A percentile compares a stretch with the other conserved stretches of the same genome.
phyloP scores from a whole-genome alignment of 495 filamentous ascomycete species.

The Penicillium turbatum region DNA sequence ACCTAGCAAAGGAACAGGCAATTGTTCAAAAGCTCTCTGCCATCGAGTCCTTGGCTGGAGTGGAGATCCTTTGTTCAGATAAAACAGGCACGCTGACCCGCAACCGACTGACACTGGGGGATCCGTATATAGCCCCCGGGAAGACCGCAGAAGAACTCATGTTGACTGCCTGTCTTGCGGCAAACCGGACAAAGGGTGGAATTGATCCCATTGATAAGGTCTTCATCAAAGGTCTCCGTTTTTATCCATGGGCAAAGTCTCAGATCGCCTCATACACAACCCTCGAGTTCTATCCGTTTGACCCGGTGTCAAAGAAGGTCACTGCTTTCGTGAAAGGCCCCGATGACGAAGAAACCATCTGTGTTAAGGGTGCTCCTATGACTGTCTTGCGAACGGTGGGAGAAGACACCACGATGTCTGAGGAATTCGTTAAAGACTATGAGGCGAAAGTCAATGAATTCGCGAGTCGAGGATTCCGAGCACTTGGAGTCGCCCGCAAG shows the following conservation, averaged over 20 bases:
- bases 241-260: constrained; percentile 73
- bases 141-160: constrained; percentile 81
- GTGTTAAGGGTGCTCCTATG: constrained; percentile 87
- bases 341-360: constrained; percentile 74
- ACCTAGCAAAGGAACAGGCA: constrained; percentile 84
- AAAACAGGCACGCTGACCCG: constrained; percentile 85
- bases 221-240: constrained; percentile 77
- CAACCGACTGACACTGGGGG: constrained; percentile 82
- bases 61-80: constrained; percentile 93
- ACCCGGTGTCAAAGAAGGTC: constrained; percentile 93
- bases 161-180: constrained; percentile 85
- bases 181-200: constrained; percentile 90
- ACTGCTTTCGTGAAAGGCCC: constrained; percentile 76
- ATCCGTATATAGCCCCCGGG: constrained; percentile 77
- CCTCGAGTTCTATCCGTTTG: constrained; percentile 80
- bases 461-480: constrained; percentile 86
- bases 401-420: constrained; percentile 66
- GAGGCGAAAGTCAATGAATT: constrained; percentile 89
- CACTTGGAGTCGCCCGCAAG: constrained; percentile 87
- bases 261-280: constrained; percentile 73
- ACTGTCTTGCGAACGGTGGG: constrained; percentile 79
- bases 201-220: constrained; percentile 94
- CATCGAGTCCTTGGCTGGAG: constrained; percentile 90
- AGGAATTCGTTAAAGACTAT: constrained; percentile 71
- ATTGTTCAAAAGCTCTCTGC: constrained; percentile 93